Percentiles rank a stretch among this genome's conserved stretches.
Conservation (phyloP, 2,329 filamentous ascomycete genomes). For the Sporothrix brunneoviolacea region DNA sequence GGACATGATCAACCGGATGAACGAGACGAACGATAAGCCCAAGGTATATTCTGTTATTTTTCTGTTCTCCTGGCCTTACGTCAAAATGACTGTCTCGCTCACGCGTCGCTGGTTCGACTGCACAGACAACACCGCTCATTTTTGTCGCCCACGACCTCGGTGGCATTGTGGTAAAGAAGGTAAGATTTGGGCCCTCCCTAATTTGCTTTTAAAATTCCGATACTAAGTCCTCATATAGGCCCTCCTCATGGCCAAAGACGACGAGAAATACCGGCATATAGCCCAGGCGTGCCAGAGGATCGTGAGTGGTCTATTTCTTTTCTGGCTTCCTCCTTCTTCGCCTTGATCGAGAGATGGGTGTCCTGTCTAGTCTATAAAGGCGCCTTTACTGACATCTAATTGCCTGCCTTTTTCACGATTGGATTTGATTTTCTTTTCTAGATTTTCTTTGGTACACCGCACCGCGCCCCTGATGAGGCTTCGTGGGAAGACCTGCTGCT, state of each 20-base stretch:
- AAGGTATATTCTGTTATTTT: too few relatives aligned
- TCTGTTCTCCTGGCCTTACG: too few relatives aligned
- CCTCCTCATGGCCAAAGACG: neutral
- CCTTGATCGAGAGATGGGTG: neutral
- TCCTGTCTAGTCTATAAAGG: too few relatives aligned
- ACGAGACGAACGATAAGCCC: neutral
- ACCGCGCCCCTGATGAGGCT: neutral
- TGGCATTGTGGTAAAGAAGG: constrained; percentile 4
- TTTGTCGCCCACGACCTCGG: constrained; percentile 4
- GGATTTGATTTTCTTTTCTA: too few relatives aligned
- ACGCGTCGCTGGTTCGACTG: too few relatives aligned
- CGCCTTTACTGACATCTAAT: too few relatives aligned
- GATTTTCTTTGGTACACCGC: constrained; percentile 5
- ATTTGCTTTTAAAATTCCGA: neutral
- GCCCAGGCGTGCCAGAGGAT: neutral
- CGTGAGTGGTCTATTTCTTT: neutral
- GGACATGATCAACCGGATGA: neutral
- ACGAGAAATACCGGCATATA: neutral
- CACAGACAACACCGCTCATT: neutral
- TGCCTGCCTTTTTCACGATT: too few relatives aligned
- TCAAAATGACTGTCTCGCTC: too few relatives aligned
- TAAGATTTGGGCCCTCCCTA: neutral
- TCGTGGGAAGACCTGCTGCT: constrained; percentile 3
- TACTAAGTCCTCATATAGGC: neutral
- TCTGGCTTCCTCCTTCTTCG: neutral